Base-by-base conservation (phyloP, 257 asterid species). In the Rhazya stricta region DNA sequence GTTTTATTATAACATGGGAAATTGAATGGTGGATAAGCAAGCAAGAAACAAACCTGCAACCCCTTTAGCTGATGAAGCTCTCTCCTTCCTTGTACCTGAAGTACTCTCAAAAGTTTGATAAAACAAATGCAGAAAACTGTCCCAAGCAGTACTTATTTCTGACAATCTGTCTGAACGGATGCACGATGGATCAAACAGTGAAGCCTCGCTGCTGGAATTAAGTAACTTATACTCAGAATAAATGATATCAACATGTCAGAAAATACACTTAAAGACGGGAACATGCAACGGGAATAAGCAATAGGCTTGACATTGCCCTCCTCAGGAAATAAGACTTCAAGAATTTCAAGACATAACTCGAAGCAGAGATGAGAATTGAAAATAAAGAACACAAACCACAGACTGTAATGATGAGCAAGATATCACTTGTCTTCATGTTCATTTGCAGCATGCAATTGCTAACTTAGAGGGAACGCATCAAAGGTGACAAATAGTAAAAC, bases 101-200 rank as follows among this genome's bases (percentile, higher is more conserved):
- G 91, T 16, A 74, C 95, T 90, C 77, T 80, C 81, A 78, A 90
- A 83, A 39, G 85, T 83, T 75, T 87, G 93, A 62, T 89, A 81
- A 73, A 88, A 79, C 54, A 84, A 78, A 72, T 79, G 83, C 73
- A 81, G 63, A 41, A 79, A 78, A 82, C 75, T 80, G 69, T 83
- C 85, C 90, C 88, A 89, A 27, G 94, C 84, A 53, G 85, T 75
- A 67, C 77, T 77, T n/a, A 86, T 72, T 81, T 78, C 88, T 8
- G 85, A 80, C 43, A 83, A 72, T 76, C 83, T 85, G 68, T 86
- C 87, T 69, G 90, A 83, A 81, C 81, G 84, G 78, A 90, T 90
- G 63, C 97, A 96, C 74, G 89, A 83, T 41, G 96, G 97, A 82
- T 94, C 96, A 76, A 91, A 91, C 62, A 54, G 80, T 72, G 94